Conservation (phyloP, 2,329 filamentous ascomycete species). For the Davidsoniella neocaledoniae region DNA sequence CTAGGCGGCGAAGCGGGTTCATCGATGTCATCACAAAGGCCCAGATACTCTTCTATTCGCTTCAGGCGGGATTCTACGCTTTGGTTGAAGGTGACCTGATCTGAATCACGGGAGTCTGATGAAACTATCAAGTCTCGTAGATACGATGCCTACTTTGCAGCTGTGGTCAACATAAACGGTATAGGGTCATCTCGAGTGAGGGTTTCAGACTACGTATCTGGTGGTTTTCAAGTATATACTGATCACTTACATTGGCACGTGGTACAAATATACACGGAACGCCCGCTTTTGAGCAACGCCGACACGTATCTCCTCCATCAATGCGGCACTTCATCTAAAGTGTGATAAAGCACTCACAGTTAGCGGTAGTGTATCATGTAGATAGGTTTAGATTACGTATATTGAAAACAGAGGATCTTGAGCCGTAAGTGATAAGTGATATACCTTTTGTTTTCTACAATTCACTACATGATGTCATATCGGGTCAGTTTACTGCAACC, state of each 20-base stretch:
- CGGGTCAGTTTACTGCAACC: neutral
- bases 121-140: conserved; percentile 11
- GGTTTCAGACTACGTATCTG: neutral
- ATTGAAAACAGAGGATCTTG: too few relatives aligned
- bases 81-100: conserved; percentile 12
- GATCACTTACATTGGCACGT: conserved; percentile 21
- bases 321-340: conserved; percentile 23
- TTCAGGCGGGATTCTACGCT: conserved; percentile 14
- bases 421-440: neutral
- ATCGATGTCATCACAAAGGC: conserved; percentile 14
- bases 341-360: conserved; percentile 13
- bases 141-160: conserved; percentile 9
- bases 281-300: conserved; percentile 20
- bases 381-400: too few relatives aligned
- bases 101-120: conserved; percentile 12
- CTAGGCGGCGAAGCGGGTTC: conserved; percentile 12
- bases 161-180: neutral
- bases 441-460: conserved; percentile 8
- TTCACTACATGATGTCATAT: neutral
- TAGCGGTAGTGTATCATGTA: conserved; percentile 16
- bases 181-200: conserved; percentile 1
- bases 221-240: neutral
- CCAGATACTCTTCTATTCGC: conserved; percentile 17
- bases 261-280: conserved; percentile 25
- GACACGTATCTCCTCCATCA: conserved; percentile 20